Percentiles rank a stretch among this genome's conserved stretches.
phyloP scores from a whole-genome alignment of 306 rosid species.

The Fragaria iinumae region DNA sequence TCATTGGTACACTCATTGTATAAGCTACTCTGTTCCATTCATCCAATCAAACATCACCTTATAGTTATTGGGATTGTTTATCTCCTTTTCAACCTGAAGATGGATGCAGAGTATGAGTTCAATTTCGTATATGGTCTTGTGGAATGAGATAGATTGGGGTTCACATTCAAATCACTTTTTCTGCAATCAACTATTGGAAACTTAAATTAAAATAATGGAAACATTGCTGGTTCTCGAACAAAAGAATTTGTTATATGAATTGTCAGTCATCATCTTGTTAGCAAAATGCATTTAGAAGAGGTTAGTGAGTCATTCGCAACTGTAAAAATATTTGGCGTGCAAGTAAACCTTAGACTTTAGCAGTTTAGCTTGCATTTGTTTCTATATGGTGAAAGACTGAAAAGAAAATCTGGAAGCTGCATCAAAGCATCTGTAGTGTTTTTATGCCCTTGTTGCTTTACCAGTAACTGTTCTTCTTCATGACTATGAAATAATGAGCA shows the following conservation, averaged over 20 bases:
- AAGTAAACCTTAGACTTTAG: not conserved
- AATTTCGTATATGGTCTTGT: not conserved
- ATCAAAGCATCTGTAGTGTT: not conserved
- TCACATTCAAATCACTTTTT: not conserved
- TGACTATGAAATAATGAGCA: constrained; percentile 2
- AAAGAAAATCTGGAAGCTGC: not conserved
- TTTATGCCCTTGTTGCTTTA: not conserved
- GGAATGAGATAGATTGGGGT: not conserved
- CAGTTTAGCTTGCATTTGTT: not conserved
- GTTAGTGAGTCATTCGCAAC: not conserved
- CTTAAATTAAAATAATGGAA: not conserved
- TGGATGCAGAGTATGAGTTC: not conserved
- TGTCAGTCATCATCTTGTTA: not conserved
- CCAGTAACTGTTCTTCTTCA: not conserved
- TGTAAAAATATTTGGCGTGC: not conserved
- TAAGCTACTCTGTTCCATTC: not conserved
- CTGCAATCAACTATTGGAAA: not conserved
- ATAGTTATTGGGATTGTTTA: not conserved
- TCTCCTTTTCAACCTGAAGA: not conserved
- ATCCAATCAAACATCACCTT: not conserved
- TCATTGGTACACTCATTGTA: not conserved
- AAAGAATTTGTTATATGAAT: not conserved
- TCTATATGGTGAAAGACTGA: not conserved
- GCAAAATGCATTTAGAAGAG: not conserved
- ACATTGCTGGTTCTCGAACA: not conserved